Conservation (phyloP, 768 basidiomycete species). For the Sporobolomyces phaffii region DNA sequence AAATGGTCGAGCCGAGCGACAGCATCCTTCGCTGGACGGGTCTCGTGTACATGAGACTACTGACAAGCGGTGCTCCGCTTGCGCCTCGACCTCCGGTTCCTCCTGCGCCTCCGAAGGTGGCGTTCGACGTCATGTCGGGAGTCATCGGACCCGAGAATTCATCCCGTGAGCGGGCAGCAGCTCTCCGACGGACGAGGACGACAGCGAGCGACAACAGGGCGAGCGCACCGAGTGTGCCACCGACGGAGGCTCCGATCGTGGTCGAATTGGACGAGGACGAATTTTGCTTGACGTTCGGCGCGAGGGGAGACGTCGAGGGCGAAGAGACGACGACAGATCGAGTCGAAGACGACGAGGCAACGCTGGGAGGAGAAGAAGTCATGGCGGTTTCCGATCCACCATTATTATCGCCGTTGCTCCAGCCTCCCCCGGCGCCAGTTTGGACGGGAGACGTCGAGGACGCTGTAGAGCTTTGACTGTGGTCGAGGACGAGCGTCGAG, state of each 20-base stretch:
- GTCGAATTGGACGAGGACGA: slow-evolving; percentile 1
- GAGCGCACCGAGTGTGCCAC: slow-evolving; percentile 22
- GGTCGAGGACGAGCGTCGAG: not conserved
- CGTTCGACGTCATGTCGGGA: slow-evolving; percentile 1
- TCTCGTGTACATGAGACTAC: slow-evolving; percentile 37
- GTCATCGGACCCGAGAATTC: not conserved
- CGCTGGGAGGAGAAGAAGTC: not conserved
- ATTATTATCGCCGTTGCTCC: not conserved
- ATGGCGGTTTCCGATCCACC: not conserved
- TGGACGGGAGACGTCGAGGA: not conserved
- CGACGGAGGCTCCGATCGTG: slow-evolving; percentile 30
- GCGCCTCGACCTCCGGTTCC: too few relatives aligned
- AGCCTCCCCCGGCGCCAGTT: too few relatives aligned
- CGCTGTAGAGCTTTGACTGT: not conserved
- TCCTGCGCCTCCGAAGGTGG: not conserved
- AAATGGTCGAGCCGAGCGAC: slow-evolving; percentile 34
- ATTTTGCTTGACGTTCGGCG: not conserved
- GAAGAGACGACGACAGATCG: not conserved
- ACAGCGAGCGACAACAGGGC: slow-evolving; percentile 13
- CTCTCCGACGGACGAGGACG: slow-evolving; percentile 22
- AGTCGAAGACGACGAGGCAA: not conserved
- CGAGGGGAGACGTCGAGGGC: not conserved
- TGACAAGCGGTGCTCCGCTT: slow-evolving; percentile 28
- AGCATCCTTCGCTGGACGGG: slow-evolving; percentile 26
- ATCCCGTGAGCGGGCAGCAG: not conserved